These are phyloP conservation scores for Zygotorulaspora mrakii DNA, from an alignment of 1,139 yeast genomes.

Conservation along the genomic window DNA sequence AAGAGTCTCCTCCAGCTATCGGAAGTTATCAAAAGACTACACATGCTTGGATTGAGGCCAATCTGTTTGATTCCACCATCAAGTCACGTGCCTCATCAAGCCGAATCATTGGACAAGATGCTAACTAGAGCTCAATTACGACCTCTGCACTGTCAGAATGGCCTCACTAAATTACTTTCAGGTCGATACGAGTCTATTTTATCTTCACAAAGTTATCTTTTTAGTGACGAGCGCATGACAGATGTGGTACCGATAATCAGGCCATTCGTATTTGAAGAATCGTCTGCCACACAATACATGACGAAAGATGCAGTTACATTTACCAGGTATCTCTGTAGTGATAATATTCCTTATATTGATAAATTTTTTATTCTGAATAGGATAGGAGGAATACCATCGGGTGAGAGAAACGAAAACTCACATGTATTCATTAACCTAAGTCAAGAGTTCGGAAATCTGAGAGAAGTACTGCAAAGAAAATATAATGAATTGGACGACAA, in stretches of 20 bases:
- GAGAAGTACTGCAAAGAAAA: constrained; percentile 13
- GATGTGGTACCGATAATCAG: constrained; percentile 29
- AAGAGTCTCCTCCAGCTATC: constrained; percentile 20
- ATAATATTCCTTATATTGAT: constrained; percentile 56
- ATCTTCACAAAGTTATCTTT: constrained; percentile 15
- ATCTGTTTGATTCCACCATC: constrained; percentile 32
- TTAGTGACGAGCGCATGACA: constrained; percentile 12
- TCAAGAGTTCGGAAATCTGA: constrained; percentile 72
- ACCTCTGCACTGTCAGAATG: constrained; percentile 27
- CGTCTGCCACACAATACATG: constrained; percentile 21
- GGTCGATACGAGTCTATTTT: constrained; percentile 23
- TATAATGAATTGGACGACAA: constrained; percentile 15
- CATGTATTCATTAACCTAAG: constrained; percentile 84
- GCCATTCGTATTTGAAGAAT: constrained; percentile 29
- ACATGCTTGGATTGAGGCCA: constrained; percentile 32
- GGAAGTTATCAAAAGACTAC: constrained; percentile 25
- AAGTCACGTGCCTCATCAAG: constrained; percentile 19
- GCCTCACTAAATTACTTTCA: constrained; percentile 14
- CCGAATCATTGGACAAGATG: constrained; percentile 27
- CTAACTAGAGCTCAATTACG: constrained; percentile 24
- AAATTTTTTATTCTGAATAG: constrained; percentile 77
- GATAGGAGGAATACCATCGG: constrained; percentile 85
- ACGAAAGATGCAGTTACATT: constrained; percentile 20
- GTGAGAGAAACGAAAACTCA: constrained; percentile 74
- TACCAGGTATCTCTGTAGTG: constrained; percentile 24